A percentile compares a stretch with the other conserved stretches of the same genome.
Evolutionary conservation across 352 stramenopile genomes (phyloP).

Genomic region (Pythium brachiatum): DNA sequence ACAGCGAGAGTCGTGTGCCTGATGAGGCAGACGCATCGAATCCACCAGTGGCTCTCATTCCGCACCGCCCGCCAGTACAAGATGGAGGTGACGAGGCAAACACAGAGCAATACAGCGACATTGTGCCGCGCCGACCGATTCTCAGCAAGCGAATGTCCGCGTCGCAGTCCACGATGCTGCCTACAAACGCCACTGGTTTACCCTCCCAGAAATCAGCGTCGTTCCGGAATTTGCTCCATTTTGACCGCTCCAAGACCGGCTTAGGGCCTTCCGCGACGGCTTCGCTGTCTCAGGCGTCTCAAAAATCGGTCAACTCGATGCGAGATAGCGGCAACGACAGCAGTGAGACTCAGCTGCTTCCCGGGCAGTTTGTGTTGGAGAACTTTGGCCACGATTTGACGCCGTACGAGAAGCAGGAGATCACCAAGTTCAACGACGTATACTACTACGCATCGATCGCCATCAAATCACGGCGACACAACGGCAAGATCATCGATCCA

Average conservation of each 20-base stretch:
- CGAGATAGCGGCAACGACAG: background rate
- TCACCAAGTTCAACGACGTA: slow-evolving; percentile 46
- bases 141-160: slow-evolving; percentile 18
- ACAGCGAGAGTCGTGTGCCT: background rate
- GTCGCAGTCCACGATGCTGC: background rate
- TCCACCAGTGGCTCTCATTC: background rate
- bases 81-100: background rate
- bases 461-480: slow-evolving; percentile 16
- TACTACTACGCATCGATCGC: slow-evolving; percentile 31
- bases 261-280: background rate
- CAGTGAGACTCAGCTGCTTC: background rate
- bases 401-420: slow-evolving; percentile 45
- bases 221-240: slow-evolving; percentile 12
- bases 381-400: slow-evolving; percentile 37
- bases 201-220: background rate
- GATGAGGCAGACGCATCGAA: background rate
- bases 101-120: background rate
- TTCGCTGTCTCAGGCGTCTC: background rate
- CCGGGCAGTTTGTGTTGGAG: slow-evolving; percentile 3
- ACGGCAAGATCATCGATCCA: slow-evolving; percentile 3
- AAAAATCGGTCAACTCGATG: background rate
- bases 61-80: slow-evolving; percentile 1
- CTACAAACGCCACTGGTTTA: background rate
- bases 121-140: background rate
- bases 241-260: slow-evolving; percentile 13